A percentile compares a stretch with the other conserved stretches of the same genome.
Evolutionary conservation across 129 eudicot species (phyloP).

Genomic region (Apium graveolens): DNA sequence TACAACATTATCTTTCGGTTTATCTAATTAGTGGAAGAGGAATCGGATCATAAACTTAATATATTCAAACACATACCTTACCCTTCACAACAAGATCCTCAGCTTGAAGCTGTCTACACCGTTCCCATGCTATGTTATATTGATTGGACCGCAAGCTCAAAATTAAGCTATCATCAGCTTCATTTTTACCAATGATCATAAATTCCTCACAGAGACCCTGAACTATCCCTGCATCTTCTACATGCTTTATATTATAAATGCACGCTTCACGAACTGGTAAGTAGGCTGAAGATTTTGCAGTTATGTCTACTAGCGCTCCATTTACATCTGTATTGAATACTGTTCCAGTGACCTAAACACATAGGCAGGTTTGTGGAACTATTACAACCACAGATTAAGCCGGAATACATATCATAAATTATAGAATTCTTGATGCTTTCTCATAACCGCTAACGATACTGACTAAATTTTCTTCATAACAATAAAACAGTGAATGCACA

Average conservation of each 20-base stretch:
- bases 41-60: background rate
- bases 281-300: slow-evolving; percentile 82
- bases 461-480: background rate
- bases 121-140: slow-evolving; percentile 86
- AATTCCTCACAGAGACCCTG: slow-evolving; percentile 71
- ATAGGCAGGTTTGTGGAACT: slow-evolving; percentile 2
- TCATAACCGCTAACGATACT: background rate
- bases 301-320: slow-evolving; percentile 76
- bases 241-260: slow-evolving; percentile 52
- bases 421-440: background rate
- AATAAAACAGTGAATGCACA: background rate
- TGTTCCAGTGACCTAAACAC: slow-evolving; percentile 67
- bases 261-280: slow-evolving; percentile 70
- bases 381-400: background rate
- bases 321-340: slow-evolving; percentile 53
- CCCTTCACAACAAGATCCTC: slow-evolving; percentile 82
- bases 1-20: background rate
- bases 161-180: slow-evolving; percentile 60
- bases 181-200: slow-evolving; percentile 67
- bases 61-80: slow-evolving; percentile 38
- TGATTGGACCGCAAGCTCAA: slow-evolving; percentile 69
- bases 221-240: slow-evolving; percentile 78
- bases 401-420: background rate
- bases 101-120: slow-evolving; percentile 90
- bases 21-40: background rate